phyloP scores from a whole-genome alignment of 2,329 filamentous ascomycete species.

The Fusarium graminum region DNA sequence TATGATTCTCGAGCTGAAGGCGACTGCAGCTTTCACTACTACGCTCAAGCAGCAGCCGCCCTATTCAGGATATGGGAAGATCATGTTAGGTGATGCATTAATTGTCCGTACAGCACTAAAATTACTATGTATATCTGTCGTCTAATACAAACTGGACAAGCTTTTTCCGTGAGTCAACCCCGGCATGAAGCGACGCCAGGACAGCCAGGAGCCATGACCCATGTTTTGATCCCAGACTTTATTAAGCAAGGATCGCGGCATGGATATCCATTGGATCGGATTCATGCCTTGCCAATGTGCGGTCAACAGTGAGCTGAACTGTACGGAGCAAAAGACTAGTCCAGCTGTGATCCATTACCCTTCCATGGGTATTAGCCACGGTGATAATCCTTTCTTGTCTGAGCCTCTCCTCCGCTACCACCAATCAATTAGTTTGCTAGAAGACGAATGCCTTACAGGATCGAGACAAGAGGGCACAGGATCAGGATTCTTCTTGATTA shows the following conservation, averaged over 20 bases:
- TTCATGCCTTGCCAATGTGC: constrained; percentile 39
- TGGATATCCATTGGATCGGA: constrained; percentile 17
- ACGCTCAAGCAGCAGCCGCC: not conserved
- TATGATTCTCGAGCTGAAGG: constrained; percentile 15
- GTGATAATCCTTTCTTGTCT: not conserved
- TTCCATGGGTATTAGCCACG: not conserved
- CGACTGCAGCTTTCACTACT: constrained; percentile 13
- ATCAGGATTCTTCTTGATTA: no score
- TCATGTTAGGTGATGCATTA: not conserved
- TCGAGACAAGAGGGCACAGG: not conserved
- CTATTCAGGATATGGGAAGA: not conserved
- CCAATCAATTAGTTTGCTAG: constrained; percentile 1
- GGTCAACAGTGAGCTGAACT: constrained; percentile 36
- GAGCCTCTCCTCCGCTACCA: not conserved
- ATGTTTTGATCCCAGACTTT: constrained; percentile 17
- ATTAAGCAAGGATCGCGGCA: constrained; percentile 28
- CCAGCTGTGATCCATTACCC: constrained; percentile 9
- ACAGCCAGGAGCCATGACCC: constrained; percentile 16
- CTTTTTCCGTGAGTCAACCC: not conserved
- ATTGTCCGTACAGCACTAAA: not conserved
- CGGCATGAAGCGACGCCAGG: constrained; percentile 19
- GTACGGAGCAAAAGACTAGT: constrained; percentile 1
- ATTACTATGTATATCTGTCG: not conserved
- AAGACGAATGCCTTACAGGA: not conserved
- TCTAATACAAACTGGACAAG: not conserved